Base-by-base conservation (phyloP, 345 rosid genomes). In the Melaleuca quinquenervia region DNA sequence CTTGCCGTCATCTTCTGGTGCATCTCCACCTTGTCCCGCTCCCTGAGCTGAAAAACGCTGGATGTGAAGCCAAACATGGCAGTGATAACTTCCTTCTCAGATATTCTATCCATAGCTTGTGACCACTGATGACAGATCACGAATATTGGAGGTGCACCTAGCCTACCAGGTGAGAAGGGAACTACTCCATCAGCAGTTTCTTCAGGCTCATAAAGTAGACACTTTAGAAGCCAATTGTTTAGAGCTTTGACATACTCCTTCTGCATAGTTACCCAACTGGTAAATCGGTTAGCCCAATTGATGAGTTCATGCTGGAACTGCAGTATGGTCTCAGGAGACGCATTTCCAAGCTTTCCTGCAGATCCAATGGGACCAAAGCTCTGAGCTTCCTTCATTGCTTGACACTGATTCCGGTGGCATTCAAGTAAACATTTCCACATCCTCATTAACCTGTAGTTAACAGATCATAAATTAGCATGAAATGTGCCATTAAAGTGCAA, bases 91-190 rank as follows among this genome's bases (percentile, higher is more conserved):
- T 94, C 98, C 91, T 90, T 94, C 90, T 96, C 99, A 3, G 98
- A 94, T 90, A 95, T 90, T 78, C 95, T 89, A 6, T 92, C 96
- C 87, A 98, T 52, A 86, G 95, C 94, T 90, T 95, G 96, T 51
- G 97, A 91, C 99, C 99, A 98, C 87, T 95, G 99, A 90, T 98
- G 91, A 89, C 99, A 98, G 54, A 98, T 94, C 48, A 98, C 98
- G 82, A 98, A 98, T 27, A 98, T 92, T 1, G 94, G 92, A 49
- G 99, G 99, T 41, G 99, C 99, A 51, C 99, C 99, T 6, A 98
- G 85, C 85, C 99, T 92, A 85, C 99, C 95, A 24, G 99, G 99
- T 5, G 99, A 98, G 86, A 95, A 96, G 84, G 99, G 99, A 84
- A 24, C 94, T 32, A 91, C 86, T 11, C 99, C 99, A 90, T 98